A percentile compares a stretch with the other conserved stretches of the same genome.
These are phyloP conservation scores for Silybum marianum DNA, from an alignment of 129 eudicot species.

Conservation along the genomic window DNA sequence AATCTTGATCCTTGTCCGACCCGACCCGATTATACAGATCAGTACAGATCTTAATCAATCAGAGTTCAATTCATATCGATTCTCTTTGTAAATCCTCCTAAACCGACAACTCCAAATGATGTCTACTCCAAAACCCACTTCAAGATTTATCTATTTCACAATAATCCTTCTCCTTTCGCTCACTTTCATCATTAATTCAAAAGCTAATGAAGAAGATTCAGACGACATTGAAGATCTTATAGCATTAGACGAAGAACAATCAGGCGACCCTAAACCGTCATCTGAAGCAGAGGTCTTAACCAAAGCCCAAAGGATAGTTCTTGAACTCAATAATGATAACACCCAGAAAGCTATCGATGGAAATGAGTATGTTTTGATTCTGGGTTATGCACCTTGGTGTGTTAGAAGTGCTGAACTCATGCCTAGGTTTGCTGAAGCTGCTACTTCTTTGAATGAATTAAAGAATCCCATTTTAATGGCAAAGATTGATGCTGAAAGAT, in stretches of 20 bases:
- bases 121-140: slow-evolving; percentile 52
- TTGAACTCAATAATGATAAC: slow-evolving; percentile 67
- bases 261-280: slow-evolving; percentile 23
- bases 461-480: slow-evolving; percentile 52
- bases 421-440: slow-evolving; percentile 97
- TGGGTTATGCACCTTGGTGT: slow-evolving; percentile 97
- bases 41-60: slow-evolving; percentile 34
- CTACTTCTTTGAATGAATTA: slow-evolving; percentile 54
- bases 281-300: slow-evolving; percentile 74
- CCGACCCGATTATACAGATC: background rate
- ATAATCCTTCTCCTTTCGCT: slow-evolving; percentile 45
- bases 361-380: slow-evolving; percentile 68
- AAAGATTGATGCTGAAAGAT: slow-evolving; percentile 79
- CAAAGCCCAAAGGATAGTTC: slow-evolving; percentile 73
- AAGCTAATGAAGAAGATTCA: slow-evolving; percentile 43
- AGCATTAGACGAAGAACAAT: slow-evolving; percentile 64
- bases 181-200: slow-evolving; percentile 23
- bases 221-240: slow-evolving; percentile 72
- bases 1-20: slow-evolving; percentile 24
- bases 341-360: slow-evolving; percentile 48
- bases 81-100: slow-evolving; percentile 10
- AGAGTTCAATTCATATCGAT: slow-evolving; percentile 10
- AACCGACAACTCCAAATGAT: slow-evolving; percentile 30
- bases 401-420: slow-evolving; percentile 85
- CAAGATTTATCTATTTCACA: slow-evolving; percentile 41